Base-by-base conservation (phyloP, 108 stramenopile species). In the Conticribra guillardii region DNA sequence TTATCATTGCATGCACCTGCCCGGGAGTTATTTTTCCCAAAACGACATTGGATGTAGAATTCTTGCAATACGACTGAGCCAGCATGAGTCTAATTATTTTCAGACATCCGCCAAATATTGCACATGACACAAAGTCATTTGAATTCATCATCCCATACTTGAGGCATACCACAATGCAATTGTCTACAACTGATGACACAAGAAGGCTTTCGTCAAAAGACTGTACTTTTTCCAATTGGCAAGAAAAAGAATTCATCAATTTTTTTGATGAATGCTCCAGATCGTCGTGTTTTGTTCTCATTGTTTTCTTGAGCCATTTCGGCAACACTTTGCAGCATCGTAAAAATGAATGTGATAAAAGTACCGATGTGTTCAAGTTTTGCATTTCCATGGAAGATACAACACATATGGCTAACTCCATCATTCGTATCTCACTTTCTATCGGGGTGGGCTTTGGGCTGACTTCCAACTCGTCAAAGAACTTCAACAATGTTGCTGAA, bases 1-100 rank as follows among this genome's bases (percentile, higher is more conserved):
- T 19, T 44, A 51, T 50, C 80, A 81, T 81, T 15, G 67, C 59
- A 73, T 81, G 80, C 22, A 81, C 50, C 46, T 78, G 75, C 19
- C 56, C 69, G 11, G 75, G 63, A 17, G 56, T 60, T 32, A 80
- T 50, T 18, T 54, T 49, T 26, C 52, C 69, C 33, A 58, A 23
- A 29, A 2, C 18, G 52, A 30, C 3, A 16, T 58, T 30, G 28
- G 4, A 37, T 46, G 22, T 30, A 34, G 27, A 47, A 44, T 59
- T 17, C 24, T 55, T 57, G 34, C 31, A 26, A 30, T 33, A 32
- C 19, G 28, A 21, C 48, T 50, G 47, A 2, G 15, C 31, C 34
- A 79, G 28, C 33, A 79, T 60, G 21, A 59, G 58, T 21, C 70
- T 53, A 27, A 76, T 64, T 1, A 67, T 71, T 37, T 76, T 76